A percentile compares a stretch with the other conserved stretches of the same genome.
These are phyloP conservation scores for Calocybe gangraenosa DNA, from an alignment of 768 basidiomycete species.

Conservation along the genomic window DNA sequence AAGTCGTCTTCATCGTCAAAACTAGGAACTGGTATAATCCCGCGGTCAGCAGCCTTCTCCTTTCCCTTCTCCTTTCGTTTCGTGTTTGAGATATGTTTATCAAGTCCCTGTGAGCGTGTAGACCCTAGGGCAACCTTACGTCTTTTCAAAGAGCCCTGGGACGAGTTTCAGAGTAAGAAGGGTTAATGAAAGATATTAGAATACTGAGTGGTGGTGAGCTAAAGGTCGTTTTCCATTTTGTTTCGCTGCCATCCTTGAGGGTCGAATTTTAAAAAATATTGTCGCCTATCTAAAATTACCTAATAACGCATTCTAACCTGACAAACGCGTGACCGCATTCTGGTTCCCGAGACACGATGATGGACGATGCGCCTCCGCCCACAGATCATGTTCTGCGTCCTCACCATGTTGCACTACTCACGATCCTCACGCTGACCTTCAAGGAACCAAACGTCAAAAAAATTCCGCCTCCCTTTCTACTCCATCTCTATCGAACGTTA, in stretches of 20 bases:
- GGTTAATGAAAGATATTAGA: background rate
- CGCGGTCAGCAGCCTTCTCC: slow-evolving; percentile 56
- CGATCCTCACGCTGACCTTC: slow-evolving; percentile 58
- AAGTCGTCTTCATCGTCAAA: slow-evolving; percentile 42
- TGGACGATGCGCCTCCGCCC: slow-evolving; percentile 54
- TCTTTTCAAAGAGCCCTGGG: slow-evolving; percentile 50
- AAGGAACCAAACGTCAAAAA: slow-evolving; percentile 52
- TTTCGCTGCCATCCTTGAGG: slow-evolving; percentile 16
- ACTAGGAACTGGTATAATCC: slow-evolving; percentile 60
- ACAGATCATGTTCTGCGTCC: slow-evolving; percentile 67
- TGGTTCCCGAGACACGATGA: slow-evolving; percentile 14
- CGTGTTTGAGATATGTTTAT: slow-evolving; percentile 18
- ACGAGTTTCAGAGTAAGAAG: background rate
- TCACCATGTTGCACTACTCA: slow-evolving; percentile 71
- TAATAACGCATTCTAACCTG: too few species aligned
- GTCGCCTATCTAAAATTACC: background rate
- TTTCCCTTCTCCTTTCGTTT: slow-evolving; percentile 44
- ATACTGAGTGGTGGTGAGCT: slow-evolving; percentile 24
- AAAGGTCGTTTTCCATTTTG: slow-evolving; percentile 30
- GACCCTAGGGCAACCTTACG: slow-evolving; percentile 44
- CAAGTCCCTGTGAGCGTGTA: slow-evolving; percentile 12
- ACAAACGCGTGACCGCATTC: too few species aligned
- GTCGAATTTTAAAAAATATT: background rate
- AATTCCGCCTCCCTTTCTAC: slow-evolving; percentile 52
- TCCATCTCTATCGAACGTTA: slow-evolving; percentile 64